Base-by-base conservation (phyloP, 192 early-diverging fungal species). In the Gamsiella multidivaricata region DNA sequence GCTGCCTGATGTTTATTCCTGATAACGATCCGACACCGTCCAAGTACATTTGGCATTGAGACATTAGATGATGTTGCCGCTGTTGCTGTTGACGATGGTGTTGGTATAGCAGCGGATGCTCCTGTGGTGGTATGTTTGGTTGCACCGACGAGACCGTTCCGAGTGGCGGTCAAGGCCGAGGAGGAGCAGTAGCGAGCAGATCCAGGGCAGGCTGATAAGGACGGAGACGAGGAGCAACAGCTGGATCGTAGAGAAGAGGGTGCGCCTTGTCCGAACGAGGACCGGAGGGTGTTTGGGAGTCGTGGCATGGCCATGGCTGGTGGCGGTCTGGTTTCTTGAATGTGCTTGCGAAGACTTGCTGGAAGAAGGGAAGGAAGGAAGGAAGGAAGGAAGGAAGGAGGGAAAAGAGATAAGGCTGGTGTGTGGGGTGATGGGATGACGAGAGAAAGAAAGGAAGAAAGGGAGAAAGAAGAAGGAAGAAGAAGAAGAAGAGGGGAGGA, bases 21-120 rank as follows among this genome's bases (percentile, higher is more conserved):
- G 55, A 51, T 56, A 39, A 29, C 22, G 33, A 26, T 49, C 61
- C 69, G 60, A 51, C 69, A 61, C 54, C 52, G 60, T 64, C 69
- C 69, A 61, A 72, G 69, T 45, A 46, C 53, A 55, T 20, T 63
- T 29, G 41, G 26, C 15, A 53, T 32, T 22, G 36, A 37, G 46
- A 2, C 4, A 34, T 51, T 36, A 26, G 39, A 17, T 33, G 50
- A 20, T 15, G 25, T 10, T 51, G 56, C 14, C 36, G 34, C 0
- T 2, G 15, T 23, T 32, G 5, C 23, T 43, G 56, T 10, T 14
- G 26, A 2, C 0, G 25, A 43, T 23, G 1, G 3, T 58, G 56
- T 1, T 36, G 59, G 3, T 2, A 31, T 14, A 34, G 59, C 45
- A 22, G 12, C 1, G 2, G 43, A 20, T 34, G 25, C 31, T 61